Evolutionary conservation across 169 alveolate genomes (phyloP).

Genomic region (Plasmodium knowlesi): DNA sequence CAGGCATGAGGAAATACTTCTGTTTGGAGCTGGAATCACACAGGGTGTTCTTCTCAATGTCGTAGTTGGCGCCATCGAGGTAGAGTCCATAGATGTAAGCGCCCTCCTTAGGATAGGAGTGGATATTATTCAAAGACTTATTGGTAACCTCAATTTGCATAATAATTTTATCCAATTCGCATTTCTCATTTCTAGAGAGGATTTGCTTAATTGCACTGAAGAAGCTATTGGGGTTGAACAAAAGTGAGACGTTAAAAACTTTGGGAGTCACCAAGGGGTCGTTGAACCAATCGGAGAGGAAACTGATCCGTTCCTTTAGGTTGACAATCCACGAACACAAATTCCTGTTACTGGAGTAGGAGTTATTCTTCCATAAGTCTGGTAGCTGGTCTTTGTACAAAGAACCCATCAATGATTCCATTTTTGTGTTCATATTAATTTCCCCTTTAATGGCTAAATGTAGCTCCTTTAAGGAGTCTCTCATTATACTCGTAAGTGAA

Average conservation of each 20-base stretch:
- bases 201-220: conserved; percentile 97
- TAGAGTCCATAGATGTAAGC: conserved; percentile 90
- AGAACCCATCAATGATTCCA: conserved; percentile 91
- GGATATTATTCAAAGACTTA: conserved; percentile 91
- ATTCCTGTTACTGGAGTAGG: conserved; percentile 94
- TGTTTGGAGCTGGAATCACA: conserved; percentile 95
- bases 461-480: conserved; percentile 90
- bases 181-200: conserved; percentile 91
- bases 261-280: conserved; percentile 93
- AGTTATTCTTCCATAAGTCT: conserved; percentile 92
- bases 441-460: conserved; percentile 95
- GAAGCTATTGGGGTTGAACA: conserved; percentile 96
- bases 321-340: conserved; percentile 94
- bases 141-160: conserved; percentile 94
- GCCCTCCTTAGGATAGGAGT: conserved; percentile 92
- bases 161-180: conserved; percentile 93
- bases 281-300: conserved; percentile 93
- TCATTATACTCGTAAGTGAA: conserved; percentile 25
- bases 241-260: conserved; percentile 92
- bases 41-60: conserved; percentile 88
- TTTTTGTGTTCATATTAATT: conserved; percentile 92
- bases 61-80: conserved; percentile 95
- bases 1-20: conserved; percentile 95
- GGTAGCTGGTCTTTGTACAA: conserved; percentile 92
- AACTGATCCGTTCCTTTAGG: conserved; percentile 92